phyloP scores from a whole-genome alignment of 2,329 filamentous ascomycete species.

The Zymoseptoria crescenta region DNA sequence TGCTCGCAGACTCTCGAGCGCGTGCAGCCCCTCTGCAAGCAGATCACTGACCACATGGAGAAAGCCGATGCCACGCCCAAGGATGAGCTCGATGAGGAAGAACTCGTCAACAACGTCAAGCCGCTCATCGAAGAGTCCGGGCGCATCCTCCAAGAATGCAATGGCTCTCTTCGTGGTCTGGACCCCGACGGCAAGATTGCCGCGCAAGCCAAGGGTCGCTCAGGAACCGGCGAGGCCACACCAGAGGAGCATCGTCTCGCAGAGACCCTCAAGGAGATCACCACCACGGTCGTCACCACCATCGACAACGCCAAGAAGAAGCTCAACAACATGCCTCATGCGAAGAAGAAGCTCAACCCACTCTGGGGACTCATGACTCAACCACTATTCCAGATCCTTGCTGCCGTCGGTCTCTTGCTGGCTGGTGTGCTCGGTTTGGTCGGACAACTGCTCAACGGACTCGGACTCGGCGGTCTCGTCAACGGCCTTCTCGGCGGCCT shows the following conservation, averaged over 20 bases:
- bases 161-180: conserved; percentile 76
- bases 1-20: conserved; percentile 74
- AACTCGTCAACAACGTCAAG: conserved; percentile 76
- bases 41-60: conserved; percentile 80
- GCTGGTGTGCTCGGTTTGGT: conserved; percentile 78
- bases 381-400: conserved; percentile 86
- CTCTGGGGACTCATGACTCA: conserved; percentile 77
- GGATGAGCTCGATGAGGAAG: conserved; percentile 84
- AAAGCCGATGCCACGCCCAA: conserved; percentile 70
- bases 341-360: conserved; percentile 90
- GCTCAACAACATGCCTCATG: conserved; percentile 84
- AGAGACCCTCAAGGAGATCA: conserved; percentile 78
- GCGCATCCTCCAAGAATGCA: conserved; percentile 75
- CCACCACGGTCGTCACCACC: conserved; percentile 68
- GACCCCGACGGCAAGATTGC: conserved; percentile 84
- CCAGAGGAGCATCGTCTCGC: conserved; percentile 80
- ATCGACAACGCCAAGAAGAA: conserved; percentile 85
- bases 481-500: conserved; percentile 70
- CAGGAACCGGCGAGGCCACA: conserved; percentile 64
- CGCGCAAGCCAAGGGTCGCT: conserved; percentile 74
- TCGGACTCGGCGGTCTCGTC: conserved; percentile 74
- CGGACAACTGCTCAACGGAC: conserved; percentile 67
- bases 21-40: conserved; percentile 75
- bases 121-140: conserved; percentile 82
- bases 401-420: conserved; percentile 75